A percentile compares a stretch with the other conserved stretches of the same genome.
Conservation (phyloP, 2,329 filamentous ascomycete genomes). For the Cercospora sp. region DNA sequence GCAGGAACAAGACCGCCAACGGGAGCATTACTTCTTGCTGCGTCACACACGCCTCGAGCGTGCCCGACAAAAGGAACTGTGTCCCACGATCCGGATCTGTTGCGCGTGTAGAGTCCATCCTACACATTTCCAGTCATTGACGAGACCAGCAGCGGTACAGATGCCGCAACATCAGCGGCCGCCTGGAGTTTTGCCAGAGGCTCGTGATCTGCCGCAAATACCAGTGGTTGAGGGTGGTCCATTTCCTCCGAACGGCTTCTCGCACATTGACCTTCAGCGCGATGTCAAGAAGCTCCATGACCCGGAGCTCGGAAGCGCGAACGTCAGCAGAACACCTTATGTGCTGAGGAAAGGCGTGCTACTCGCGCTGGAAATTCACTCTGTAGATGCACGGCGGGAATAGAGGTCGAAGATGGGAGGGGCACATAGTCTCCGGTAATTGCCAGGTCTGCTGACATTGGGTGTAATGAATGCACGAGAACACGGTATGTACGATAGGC, state of each 20-base stretch:
- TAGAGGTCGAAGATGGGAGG: not conserved
- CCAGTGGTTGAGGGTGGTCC: slow-evolving; percentile 31
- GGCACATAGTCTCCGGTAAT: not conserved
- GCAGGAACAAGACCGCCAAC: not conserved
- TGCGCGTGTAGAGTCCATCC: slow-evolving; percentile 36
- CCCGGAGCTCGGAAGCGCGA: slow-evolving; percentile 31
- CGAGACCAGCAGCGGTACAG: slow-evolving; percentile 16
- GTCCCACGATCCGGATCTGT: slow-evolving; percentile 33
- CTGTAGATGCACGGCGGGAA: slow-evolving; percentile 27
- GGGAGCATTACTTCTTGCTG: slow-evolving; percentile 9
- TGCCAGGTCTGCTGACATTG: not conserved
- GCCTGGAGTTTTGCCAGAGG: slow-evolving; percentile 7
- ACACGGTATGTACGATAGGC: slow-evolving; percentile 1
- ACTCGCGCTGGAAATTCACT: slow-evolving; percentile 28
- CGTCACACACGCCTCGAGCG: slow-evolving; percentile 7
- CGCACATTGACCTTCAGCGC: slow-evolving; percentile 31
- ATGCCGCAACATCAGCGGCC: slow-evolving; percentile 7
- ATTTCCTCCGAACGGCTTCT: slow-evolving; percentile 33
- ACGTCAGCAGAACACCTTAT: slow-evolving; percentile 34
- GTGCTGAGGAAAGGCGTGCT: slow-evolving; percentile 32
- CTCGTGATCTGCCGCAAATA: slow-evolving; percentile 10
- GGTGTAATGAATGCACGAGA: not conserved
- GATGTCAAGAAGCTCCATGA: slow-evolving; percentile 29
- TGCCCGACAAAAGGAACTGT: not conserved
- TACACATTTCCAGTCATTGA: slow-evolving; percentile 34